Evolutionary conservation across 371 early-diverging fungal genomes (phyloP), one percentile per base, ranked within the genome.

Genomic region (Nematocida sp.): DNA sequence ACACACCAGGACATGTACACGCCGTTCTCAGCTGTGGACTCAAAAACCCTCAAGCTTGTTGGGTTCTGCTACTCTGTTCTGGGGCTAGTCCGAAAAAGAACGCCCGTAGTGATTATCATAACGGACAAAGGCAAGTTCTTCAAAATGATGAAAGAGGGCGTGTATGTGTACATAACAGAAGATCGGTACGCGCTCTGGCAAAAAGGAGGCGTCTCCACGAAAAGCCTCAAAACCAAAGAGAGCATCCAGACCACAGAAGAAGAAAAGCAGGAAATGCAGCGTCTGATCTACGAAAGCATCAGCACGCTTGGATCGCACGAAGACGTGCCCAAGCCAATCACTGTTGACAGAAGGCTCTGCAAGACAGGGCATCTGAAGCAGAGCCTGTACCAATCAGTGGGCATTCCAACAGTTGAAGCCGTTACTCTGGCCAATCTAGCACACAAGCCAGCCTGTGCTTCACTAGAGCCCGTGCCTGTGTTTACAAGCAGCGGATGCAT

Each of bases 51-150:
- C 13, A 70, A 70, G 29, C 63, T 70, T 25, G 74, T 60, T 21
- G 62, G 40, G 17, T 70, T 70, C 54, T 70, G 74, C 51, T 70
- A 70, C 57, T 70, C 74, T 2, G 56, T 70, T 4, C 37, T 70
- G 19, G 32, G 48, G 49, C 63, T 70, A 7, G 48, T 70, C 7
- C 56, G 56, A 38, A 70, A 60, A 62, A 57, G 74, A 62, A 70
- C 74, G 31, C 74, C 74, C 17, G 74, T 70, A 11, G 74, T 70
- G 11, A 70, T 70, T 31, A 70, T 70, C 40, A 15, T 70, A 7
- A 70, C 74, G 3, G 58, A 70, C 41, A 49, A 48, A 60, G 74
- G 74, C n/a, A 70, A 60, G 51, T 70, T 70, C 53, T 70, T 70
- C 43, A 70, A 70, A 50, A 70, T 70, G 74, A 64, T 70, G 32